A percentile compares a stretch with the other conserved stretches of the same genome.
Conservation (phyloP, 106 monocot genomes). For the Iris macrosiphon region DNA sequence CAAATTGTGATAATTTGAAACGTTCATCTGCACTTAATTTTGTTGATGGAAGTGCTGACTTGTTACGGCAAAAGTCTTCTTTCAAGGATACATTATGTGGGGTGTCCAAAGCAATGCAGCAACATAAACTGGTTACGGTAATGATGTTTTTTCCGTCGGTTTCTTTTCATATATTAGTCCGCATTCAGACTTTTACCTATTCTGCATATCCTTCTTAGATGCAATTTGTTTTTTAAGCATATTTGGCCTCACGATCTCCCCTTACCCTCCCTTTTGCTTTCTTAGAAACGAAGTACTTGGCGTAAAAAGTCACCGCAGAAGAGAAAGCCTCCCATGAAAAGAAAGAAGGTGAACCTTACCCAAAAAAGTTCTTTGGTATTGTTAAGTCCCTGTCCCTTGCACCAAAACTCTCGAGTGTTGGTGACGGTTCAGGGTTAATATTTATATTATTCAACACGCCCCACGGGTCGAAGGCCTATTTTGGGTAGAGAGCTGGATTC, state of each 20-base stretch:
- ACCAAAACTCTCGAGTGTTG: too few relatives aligned
- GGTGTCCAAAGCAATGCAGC: constrained; percentile 10
- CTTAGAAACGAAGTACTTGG: constrained; percentile 28
- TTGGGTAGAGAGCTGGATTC: too few relatives aligned
- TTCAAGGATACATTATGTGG: constrained; percentile 6
- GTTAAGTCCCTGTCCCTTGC: too few relatives aligned
- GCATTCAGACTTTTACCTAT: background rate
- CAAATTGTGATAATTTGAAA: constrained; percentile 30
- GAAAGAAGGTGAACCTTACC: constrained; percentile 51
- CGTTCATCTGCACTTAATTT: constrained; percentile 20
- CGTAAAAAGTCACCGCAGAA: constrained; percentile 35
- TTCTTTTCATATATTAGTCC: background rate
- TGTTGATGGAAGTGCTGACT: constrained; percentile 18
- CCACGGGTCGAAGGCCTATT: too few relatives aligned
- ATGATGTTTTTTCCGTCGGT: background rate
- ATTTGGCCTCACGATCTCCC: background rate
- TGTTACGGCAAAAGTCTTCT: constrained; percentile 17
- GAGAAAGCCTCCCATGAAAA: constrained; percentile 28
- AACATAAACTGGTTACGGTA: constrained; percentile 11
- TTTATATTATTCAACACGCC: too few relatives aligned
- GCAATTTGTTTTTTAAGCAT: background rate
- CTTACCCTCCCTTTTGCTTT: background rate
- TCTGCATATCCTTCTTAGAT: background rate
- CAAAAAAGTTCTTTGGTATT: too few relatives aligned
- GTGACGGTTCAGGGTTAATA: too few relatives aligned